Evolutionary conservation across 345 rosid species (phyloP), one percentile per base, ranked within the genome.

Genomic region (Eucalyptus marginata): DNA sequence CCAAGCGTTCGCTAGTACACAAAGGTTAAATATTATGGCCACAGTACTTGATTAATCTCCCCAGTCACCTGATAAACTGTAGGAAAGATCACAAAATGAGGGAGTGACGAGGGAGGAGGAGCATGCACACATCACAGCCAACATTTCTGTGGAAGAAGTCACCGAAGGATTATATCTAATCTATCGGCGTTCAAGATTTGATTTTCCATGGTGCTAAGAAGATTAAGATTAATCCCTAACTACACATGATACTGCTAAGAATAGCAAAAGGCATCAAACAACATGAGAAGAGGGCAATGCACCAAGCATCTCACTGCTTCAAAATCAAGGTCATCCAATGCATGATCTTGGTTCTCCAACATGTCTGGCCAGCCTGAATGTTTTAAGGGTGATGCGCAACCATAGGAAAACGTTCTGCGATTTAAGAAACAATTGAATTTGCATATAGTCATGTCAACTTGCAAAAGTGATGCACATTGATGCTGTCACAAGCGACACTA

Each of bases 281-380:
- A 86, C 85, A 87, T 80, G 90, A 80, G 46, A 58, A 87, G 13
- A 84, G 87, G 87, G 56, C 36, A 86, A 43, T 88, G 76, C 47
- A 76, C 47, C 27, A 17, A 49, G 58, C 17, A n/a, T 83, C 95
- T 91, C 92, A 95, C 99, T 94, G 90, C 92, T 91, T 94, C 92
- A 89, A 86, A 89, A 91, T 93, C 95, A 87, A 92, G 86, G 86
- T 93, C 95, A 87, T 90, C 89, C 86, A 88, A 83, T 87, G 87
- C 89, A 89, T 40, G 58, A 87, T 88, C 87, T 88, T 62, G 86
- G 49, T 85, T 91, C 83, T 89, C 90, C 86, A 92, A 91, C 83
- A 90, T 88, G 89, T 89, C 89, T 31, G 84, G 90, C 86, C 85
- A 90, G 90, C 93, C 93, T 59, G 91, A 88, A 88, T 88, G 90